Evolutionary conservation across 2,329 filamentous ascomycete species (phyloP), one percentile per base, ranked within the genome.

Genomic region (Diaporthe ilicicola): DNA sequence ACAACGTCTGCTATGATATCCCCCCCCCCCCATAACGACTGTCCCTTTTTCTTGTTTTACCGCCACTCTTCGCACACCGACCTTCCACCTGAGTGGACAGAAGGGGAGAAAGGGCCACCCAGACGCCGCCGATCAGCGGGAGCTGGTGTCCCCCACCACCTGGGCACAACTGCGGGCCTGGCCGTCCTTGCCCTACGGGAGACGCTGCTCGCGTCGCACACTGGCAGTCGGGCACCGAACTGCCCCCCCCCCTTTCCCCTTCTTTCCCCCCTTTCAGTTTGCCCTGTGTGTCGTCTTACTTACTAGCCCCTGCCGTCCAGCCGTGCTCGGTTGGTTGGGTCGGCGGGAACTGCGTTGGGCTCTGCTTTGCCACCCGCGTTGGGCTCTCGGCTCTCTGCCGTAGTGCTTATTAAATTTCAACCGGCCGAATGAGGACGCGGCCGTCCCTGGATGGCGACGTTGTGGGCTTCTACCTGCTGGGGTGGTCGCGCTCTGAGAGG

Each of bases 181-280:
- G 32, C 37, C 37, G 13, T 15, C 6, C 37, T 12, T 12, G 37
- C 37, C 37, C 8, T 39, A 39, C 37, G 13, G 37, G 37, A 10
- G 37, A 15, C 37, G 37, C 37, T 10, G 13, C 17, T 24, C n/a
- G 17, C 48, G 24, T 24, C 24, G 9, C 10, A 61, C 37, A 62
- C 56, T 48, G 56, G 42, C 59, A 42, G 29, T 64, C 59, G 59
- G 59, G 59, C 59, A 64, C 27, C 59, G 59, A 64, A 48, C 24
- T 15, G 24, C 10, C 24, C 17, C 24, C 56, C 17, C 10, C 24
- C 17, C 24, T 39, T 27, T 22, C 19, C 19, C 27, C 5, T 32
- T 7, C 15, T 9, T 5, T 34, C 24, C 17, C n/a, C n/a, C n/a
- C n/a, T n/a, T n/a, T n/a, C n/a, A n/a, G n/a, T n/a, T 12, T 17